phyloP scores from a whole-genome alignment of 2,329 filamentous ascomycete genomes.

The Tolypocladium sp. region DNA sequence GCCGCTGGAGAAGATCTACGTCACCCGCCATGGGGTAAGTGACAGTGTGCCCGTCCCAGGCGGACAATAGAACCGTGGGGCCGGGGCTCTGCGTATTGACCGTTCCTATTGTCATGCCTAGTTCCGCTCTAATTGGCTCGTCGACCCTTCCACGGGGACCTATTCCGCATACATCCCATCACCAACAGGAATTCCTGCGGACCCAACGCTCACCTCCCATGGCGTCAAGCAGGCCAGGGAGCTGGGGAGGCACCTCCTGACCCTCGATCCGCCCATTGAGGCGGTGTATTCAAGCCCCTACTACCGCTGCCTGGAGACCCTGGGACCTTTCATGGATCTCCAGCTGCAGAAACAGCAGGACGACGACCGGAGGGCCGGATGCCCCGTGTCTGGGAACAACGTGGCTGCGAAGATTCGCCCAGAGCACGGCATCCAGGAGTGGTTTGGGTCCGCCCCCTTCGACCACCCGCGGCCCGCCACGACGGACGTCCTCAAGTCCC shows the following conservation, averaged over 20 bases:
- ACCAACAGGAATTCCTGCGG: constrained; percentile 80
- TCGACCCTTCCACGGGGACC: constrained; percentile 69
- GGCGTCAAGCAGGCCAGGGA: constrained; percentile 77
- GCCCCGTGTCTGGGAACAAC: neutral
- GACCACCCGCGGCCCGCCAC: constrained; percentile 72
- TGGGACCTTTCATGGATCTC: constrained; percentile 56
- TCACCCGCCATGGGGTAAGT: constrained; percentile 67
- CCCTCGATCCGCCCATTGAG: constrained; percentile 58
- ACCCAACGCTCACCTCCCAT: constrained; percentile 79
- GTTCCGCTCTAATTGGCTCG: constrained; percentile 87
- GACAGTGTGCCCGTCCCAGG: constrained; percentile 1
- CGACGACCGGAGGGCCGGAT: neutral
- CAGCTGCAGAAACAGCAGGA: constrained; percentile 8
- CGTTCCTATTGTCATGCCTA: constrained; percentile 25
- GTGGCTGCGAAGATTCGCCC: constrained; percentile 35
- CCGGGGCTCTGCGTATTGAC: neutral
- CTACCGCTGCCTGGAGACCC: constrained; percentile 80
- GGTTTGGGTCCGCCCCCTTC: constrained; percentile 83
- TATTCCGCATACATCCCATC: constrained; percentile 68
- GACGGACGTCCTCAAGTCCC: constrained; percentile 47
- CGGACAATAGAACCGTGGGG: neutral
- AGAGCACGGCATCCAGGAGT: constrained; percentile 64
- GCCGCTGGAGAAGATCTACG: constrained; percentile 63
- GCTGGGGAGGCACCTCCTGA: constrained; percentile 56
- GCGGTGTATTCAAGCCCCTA: constrained; percentile 77